Evolutionary conservation across 768 basidiomycete genomes (phyloP).

Genomic region (Pholiota molesta): DNA sequence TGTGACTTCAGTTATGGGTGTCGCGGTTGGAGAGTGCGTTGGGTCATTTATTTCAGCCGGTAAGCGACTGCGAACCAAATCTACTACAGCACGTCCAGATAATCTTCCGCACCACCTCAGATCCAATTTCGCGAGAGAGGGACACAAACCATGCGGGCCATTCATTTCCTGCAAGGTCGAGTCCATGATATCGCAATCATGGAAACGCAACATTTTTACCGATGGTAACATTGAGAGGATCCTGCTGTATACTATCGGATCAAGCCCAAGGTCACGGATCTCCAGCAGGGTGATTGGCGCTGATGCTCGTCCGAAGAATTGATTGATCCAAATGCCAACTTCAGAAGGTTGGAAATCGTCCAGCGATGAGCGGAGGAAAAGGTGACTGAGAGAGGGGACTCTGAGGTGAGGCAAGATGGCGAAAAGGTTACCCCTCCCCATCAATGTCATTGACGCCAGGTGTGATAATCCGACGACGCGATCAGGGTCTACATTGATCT

Average conservation of each 20-base stretch:
- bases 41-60: conserved; percentile 1
- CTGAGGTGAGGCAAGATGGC: conserved; percentile 31
- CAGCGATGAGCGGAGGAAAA: conserved; percentile 23
- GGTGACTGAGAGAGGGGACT: conserved; percentile 29
- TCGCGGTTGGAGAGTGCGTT: conserved; percentile 11
- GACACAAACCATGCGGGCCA: conserved; percentile 46
- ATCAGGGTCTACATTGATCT: conserved; percentile 17
- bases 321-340: conserved; percentile 21
- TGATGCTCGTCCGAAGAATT: conserved; percentile 28
- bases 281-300: conserved; percentile 45
- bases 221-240: conserved; percentile 32
- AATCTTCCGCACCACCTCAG: conserved; percentile 64
- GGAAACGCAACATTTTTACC: conserved; percentile 53
- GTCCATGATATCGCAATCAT: conserved; percentile 61
- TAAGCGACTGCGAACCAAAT: conserved; percentile 47
- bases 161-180: conserved; percentile 39
- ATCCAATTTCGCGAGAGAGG: conserved; percentile 49
- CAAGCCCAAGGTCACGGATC: conserved; percentile 50
- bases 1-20: conserved; percentile 46
- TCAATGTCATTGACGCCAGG: conserved; percentile 31
- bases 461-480: conserved; percentile 24
- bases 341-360: conserved; percentile 19
- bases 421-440: conserved; percentile 32
- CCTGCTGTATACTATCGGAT: conserved; percentile 38
- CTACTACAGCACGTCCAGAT: conserved; percentile 51